These are phyloP conservation scores for Heliamphora pulchella DNA, from an alignment of 179 eudicot genomes.

Conservation along the genomic window DNA sequence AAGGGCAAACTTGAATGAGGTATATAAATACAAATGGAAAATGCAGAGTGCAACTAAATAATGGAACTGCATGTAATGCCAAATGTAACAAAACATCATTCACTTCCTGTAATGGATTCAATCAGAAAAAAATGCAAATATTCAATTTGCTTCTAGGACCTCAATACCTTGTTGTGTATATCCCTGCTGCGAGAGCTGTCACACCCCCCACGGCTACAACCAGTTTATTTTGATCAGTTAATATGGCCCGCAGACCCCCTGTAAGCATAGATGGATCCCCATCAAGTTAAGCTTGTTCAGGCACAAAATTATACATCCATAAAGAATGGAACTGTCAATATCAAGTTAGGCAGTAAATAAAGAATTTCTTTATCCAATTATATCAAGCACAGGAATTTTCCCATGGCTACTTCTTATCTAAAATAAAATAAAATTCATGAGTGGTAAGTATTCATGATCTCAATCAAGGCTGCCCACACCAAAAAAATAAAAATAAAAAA, in stretches of 20 bases:
- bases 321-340: not conserved
- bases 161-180: conserved; percentile 78
- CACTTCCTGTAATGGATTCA: not conserved
- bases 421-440: not conserved
- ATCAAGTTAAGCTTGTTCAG: conserved; percentile 8
- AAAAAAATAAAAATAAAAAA: too few relatives aligned
- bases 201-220: conserved; percentile 85
- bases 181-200: conserved; percentile 95
- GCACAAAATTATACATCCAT: not conserved
- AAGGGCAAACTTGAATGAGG: conserved; percentile 14
- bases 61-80: not conserved
- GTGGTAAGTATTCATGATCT: not conserved
- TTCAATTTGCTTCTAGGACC: not conserved
- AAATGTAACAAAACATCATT: not conserved
- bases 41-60: not conserved
- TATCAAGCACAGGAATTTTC: not conserved
- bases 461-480: not conserved
- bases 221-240: conserved; percentile 75
- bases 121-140: not conserved
- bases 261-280: conserved; percentile 17
- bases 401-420: not conserved
- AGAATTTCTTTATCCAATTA: too few relatives aligned
- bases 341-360: not conserved
- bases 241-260: conserved; percentile 69
- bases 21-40: conserved; percentile 2